These are phyloP conservation scores for Backusella luteola DNA, from an alignment of 192 early-diverging fungal species.

Conservation along the genomic window DNA sequence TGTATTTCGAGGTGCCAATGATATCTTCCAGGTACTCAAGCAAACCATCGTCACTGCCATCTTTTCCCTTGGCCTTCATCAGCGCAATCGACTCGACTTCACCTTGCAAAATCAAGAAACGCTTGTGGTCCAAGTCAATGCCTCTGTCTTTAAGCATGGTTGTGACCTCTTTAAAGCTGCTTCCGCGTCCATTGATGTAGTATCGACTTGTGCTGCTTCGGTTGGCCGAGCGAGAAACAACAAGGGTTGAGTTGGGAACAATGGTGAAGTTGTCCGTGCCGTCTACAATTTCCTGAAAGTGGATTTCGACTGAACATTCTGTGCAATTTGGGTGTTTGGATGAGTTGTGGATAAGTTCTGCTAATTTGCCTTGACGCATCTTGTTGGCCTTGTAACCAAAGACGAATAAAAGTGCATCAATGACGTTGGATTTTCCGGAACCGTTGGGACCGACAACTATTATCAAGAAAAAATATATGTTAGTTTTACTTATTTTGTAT, in stretches of 20 bases:
- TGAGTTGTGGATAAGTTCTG: slow-evolving; percentile 95
- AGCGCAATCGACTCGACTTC: slow-evolving; percentile 98
- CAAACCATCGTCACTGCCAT: slow-evolving; percentile 90
- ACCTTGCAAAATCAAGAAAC: slow-evolving; percentile 96
- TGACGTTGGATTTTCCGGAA: slow-evolving; percentile 98
- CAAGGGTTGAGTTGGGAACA: slow-evolving; percentile 67
- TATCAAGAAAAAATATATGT: slow-evolving; percentile 34
- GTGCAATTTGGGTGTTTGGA: slow-evolving; percentile 65
- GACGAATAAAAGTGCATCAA: slow-evolving; percentile 96
- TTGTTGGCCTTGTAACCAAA: slow-evolving; percentile 98
- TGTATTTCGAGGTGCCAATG: slow-evolving; percentile 91
- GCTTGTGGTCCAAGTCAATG: slow-evolving; percentile 96
- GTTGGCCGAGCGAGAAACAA: slow-evolving; percentile 74
- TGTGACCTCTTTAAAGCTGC: slow-evolving; percentile 83
- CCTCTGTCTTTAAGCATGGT: slow-evolving; percentile 78
- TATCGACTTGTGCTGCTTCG: slow-evolving; percentile 75
- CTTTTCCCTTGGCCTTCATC: slow-evolving; percentile 96
- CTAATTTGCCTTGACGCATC: slow-evolving; percentile 94
- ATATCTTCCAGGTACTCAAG: slow-evolving; percentile 99
- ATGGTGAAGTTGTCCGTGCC: slow-evolving; percentile 57
- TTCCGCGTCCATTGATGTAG: slow-evolving; percentile 62
- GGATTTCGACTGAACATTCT: slow-evolving; percentile 86
- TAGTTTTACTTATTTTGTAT: not conserved
- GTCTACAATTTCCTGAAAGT: slow-evolving; percentile 92
- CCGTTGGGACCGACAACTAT: slow-evolving; percentile 94